phyloP scores from a whole-genome alignment of 352 stramenopile genomes.

The Peronospora belbahrii region DNA sequence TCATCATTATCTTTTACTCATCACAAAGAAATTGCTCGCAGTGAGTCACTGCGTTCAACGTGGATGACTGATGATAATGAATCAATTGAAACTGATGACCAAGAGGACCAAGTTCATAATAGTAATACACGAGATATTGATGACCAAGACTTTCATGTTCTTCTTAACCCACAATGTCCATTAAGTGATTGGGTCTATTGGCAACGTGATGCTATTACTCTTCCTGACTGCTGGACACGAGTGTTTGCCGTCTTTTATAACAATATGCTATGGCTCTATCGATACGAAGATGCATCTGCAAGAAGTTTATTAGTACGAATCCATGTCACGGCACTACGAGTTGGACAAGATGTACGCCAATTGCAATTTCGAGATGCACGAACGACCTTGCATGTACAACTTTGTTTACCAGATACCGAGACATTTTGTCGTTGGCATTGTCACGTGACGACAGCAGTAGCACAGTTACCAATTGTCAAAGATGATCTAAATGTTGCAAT shows the following conservation, averaged over 20 bases:
- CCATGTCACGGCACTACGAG: conserved; percentile 15
- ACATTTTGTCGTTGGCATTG: conserved; percentile 21
- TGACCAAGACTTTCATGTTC: no score
- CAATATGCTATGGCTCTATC: conserved; percentile 31
- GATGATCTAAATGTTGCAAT: conserved; percentile 3
- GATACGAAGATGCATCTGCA: conserved; percentile 33
- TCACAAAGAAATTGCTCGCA: conserved; percentile 15
- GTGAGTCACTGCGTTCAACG: conserved; percentile 31
- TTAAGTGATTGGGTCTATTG: conserved; percentile 42
- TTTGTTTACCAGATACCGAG: conserved; percentile 20
- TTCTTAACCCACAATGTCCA: conserved; percentile 1
- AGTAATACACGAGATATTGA: neutral
- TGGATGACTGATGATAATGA: conserved; percentile 31
- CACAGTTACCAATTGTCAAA: conserved; percentile 2
- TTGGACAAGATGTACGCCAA: conserved; percentile 9
- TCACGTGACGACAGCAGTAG: conserved; percentile 15
- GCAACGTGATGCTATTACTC: conserved; percentile 26
- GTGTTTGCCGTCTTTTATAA: conserved; percentile 39
- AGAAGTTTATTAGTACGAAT: conserved; percentile 27
- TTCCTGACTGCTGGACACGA: conserved; percentile 38
- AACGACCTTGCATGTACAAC: conserved; percentile 7
- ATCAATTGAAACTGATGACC: conserved; percentile 9
- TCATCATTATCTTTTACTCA: neutral
- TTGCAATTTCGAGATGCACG: conserved; percentile 16
- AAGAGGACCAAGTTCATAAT: no score